These are phyloP conservation scores for Coemansia sp. DNA, from an alignment of 192 early-diverging fungal species.

Conservation along the genomic window DNA sequence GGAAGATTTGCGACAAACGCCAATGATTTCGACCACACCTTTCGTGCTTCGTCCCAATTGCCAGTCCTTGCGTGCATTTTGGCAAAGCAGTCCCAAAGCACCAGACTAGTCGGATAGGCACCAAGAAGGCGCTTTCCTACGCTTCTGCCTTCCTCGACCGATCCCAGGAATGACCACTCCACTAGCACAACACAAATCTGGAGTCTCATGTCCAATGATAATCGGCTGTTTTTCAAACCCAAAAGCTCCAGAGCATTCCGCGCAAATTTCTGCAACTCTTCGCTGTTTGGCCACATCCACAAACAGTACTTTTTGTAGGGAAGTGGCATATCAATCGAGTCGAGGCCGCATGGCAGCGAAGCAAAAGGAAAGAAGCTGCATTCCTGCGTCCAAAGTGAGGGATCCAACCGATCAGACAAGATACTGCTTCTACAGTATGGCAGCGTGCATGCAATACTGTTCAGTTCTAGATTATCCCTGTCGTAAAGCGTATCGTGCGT, in stretches of 20 bases:
- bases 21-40: conserved; percentile 25
- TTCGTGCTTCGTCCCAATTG: conserved; percentile 27
- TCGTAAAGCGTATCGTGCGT: background rate
- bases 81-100: conserved; percentile 36
- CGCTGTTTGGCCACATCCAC: conserved; percentile 10
- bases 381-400: background rate
- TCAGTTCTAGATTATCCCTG: background rate
- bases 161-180: conserved; percentile 28
- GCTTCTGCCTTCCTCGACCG: background rate
- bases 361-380: conserved; percentile 19
- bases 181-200: conserved; percentile 12
- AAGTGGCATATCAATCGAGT: conserved; percentile 30
- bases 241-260: conserved; percentile 8
- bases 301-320: conserved; percentile 18
- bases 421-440: background rate
- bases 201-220: background rate
- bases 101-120: conserved; percentile 11
- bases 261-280: conserved; percentile 3
- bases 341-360: conserved; percentile 22
- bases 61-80: conserved; percentile 33
- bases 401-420: background rate
- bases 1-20: background rate
- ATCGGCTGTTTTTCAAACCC: background rate
- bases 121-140: conserved; percentile 13
- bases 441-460: conserved; percentile 9